phyloP scores from a whole-genome alignment of 805 yeast species.

The Candida stauntonica region DNA sequence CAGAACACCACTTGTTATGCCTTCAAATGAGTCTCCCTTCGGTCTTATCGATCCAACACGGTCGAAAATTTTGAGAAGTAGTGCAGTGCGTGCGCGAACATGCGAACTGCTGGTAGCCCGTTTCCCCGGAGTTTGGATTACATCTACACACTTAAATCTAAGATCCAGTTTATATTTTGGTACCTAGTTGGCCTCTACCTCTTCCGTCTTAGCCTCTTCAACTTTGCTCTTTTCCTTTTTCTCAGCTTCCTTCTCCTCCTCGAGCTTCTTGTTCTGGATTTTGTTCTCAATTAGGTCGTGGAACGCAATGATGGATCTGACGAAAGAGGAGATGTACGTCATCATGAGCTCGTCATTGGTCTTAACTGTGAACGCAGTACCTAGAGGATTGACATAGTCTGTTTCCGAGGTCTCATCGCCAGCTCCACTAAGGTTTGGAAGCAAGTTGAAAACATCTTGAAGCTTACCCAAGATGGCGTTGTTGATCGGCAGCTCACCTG shows the following conservation, averaged over 20 bases:
- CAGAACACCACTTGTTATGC: background rate
- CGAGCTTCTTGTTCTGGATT: constrained; percentile 65
- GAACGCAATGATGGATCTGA: constrained; percentile 92
- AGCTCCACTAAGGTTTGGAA: constrained; percentile 65
- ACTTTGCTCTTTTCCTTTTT: constrained; percentile 5
- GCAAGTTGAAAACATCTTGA: constrained; percentile 89
- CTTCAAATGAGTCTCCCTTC: too few relatives aligned
- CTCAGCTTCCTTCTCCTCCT: constrained; percentile 22
- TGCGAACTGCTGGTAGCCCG: too few relatives aligned
- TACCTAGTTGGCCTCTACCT: constrained; percentile 2
- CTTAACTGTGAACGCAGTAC: constrained; percentile 82
- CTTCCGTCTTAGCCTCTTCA: constrained; percentile 7
- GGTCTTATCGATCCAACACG: constrained; percentile 7
- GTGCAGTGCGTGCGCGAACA: constrained; percentile 1
- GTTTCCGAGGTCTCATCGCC: constrained; percentile 30
- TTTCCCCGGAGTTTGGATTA: too few relatives aligned
- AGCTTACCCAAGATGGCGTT: constrained; percentile 87
- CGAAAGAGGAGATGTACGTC: constrained; percentile 82
- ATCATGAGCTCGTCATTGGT: constrained; percentile 97
- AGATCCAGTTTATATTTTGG: too few relatives aligned
- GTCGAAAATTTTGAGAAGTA: background rate
- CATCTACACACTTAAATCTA: too few relatives aligned
- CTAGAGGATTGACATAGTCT: constrained; percentile 46
- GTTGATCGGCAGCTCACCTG: constrained; percentile 75
- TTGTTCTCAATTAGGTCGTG: constrained; percentile 96